A percentile compares a stretch with the other conserved stretches of the same genome.
These are phyloP conservation scores for Tuctoria greenei DNA, from an alignment of 176 grass and related monocot genomes.

Conservation along the genomic window DNA sequence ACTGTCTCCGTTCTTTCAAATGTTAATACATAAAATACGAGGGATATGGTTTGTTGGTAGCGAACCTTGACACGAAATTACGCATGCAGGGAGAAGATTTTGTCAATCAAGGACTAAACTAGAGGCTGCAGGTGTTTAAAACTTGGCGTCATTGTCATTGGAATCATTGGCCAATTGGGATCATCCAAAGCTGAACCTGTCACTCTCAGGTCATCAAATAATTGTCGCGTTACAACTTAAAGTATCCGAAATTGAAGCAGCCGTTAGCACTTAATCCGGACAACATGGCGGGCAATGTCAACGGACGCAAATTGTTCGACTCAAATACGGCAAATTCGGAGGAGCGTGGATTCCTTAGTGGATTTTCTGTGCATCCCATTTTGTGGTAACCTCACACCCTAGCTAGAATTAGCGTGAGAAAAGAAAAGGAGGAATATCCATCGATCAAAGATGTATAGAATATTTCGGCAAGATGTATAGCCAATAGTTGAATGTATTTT, in stretches of 20 bases:
- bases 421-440: too few relatives aligned
- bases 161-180: conserved; percentile 9
- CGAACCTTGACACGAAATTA: too few relatives aligned
- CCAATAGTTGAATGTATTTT: too few relatives aligned
- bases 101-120: too few relatives aligned
- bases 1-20: background rate
- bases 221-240: background rate
- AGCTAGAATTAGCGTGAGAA: background rate
- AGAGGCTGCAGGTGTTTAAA: background rate
- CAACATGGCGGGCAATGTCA: conserved; percentile 9
- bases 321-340: conserved; percentile 28
- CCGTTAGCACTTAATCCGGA: background rate
- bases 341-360: background rate
- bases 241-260: background rate
- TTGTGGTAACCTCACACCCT: background rate
- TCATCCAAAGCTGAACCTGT: background rate
- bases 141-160: background rate
- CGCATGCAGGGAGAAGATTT: background rate
- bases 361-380: background rate
- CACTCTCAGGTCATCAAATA: background rate
- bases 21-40: background rate
- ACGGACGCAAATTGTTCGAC: conserved; percentile 27
- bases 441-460: background rate
- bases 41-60: too few relatives aligned
- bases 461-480: too few relatives aligned